Percentiles rank a stretch among this genome's conserved stretches.
phyloP scores from a whole-genome alignment of 139 green algal genomes.

The Chlorella sp. region DNA sequence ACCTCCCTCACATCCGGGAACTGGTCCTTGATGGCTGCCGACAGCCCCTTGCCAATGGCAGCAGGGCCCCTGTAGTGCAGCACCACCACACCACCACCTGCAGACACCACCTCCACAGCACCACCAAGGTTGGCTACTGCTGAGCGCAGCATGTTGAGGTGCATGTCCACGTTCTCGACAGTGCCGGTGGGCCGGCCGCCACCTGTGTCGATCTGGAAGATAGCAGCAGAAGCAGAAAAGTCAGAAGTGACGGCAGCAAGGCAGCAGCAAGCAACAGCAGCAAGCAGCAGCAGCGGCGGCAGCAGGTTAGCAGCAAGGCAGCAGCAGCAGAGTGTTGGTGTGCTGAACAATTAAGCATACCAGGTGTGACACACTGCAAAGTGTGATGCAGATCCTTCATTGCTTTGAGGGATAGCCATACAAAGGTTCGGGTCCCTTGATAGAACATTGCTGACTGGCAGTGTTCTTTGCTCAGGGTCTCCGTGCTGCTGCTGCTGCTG shows the following conservation, averaged over 20 bases:
- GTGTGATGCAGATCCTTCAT: too few species aligned
- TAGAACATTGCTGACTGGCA: too few species aligned
- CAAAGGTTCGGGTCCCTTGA: too few species aligned
- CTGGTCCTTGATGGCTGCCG: slow-evolving; percentile 61
- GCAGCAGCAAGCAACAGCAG: not conserved
- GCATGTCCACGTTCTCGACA: slow-evolving; percentile 52
- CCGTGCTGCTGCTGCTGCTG: too few species aligned
- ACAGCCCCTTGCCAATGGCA: slow-evolving; percentile 59
- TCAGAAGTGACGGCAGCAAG: not conserved
- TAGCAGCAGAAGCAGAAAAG: not conserved
- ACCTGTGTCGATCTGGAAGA: slow-evolving; percentile 48
- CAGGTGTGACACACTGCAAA: too few species aligned
- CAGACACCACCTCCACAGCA: slow-evolving; percentile 59
- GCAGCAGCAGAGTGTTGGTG: too few species aligned
- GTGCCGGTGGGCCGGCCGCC: slow-evolving; percentile 39
- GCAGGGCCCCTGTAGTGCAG: slow-evolving; percentile 51
- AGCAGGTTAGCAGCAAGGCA: too few species aligned
- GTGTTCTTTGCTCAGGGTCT: too few species aligned
- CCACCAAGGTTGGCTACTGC: slow-evolving; percentile 71
- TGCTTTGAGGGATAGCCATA: too few species aligned
- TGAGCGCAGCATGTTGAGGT: slow-evolving; percentile 76
- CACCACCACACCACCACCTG: slow-evolving; percentile 41
- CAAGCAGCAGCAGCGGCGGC: too few species aligned
- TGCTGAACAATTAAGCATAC: too few species aligned
- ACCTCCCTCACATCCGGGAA: slow-evolving; percentile 65